These are phyloP conservation scores for Daldinia eschscholtzii DNA, from an alignment of 2,329 filamentous ascomycete genomes.

Conservation along the genomic window DNA sequence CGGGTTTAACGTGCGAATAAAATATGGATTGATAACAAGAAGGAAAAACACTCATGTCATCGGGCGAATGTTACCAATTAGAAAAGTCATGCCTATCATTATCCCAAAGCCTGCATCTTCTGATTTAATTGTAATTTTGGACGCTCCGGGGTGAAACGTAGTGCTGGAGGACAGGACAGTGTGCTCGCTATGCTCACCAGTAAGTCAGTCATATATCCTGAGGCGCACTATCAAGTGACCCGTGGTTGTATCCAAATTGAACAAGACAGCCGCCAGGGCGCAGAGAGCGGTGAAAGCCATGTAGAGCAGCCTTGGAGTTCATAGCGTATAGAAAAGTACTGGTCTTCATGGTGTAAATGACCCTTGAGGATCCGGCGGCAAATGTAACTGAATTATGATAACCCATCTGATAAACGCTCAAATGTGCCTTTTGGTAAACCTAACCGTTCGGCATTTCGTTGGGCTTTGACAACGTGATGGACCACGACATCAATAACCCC, in stretches of 20 bases:
- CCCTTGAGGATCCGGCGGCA: slow-evolving; percentile 57
- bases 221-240: slow-evolving; percentile 49
- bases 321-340: slow-evolving; percentile 64
- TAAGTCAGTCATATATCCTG: slow-evolving; percentile 43
- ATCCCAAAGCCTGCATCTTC: slow-evolving; percentile 57
- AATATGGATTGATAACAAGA: slow-evolving; percentile 61
- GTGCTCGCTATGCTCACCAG: slow-evolving; percentile 56
- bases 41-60: slow-evolving; percentile 63
- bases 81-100: slow-evolving; percentile 60
- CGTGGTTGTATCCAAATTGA: slow-evolving; percentile 63
- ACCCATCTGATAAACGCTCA: slow-evolving; percentile 58
- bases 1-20: slow-evolving; percentile 59
- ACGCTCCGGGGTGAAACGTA: slow-evolving; percentile 55
- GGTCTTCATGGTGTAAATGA: slow-evolving; percentile 66
- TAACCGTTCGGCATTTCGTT: slow-evolving; percentile 55
- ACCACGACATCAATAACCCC: slow-evolving; percentile 63
- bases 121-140: slow-evolving; percentile 43
- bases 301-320: slow-evolving; percentile 58
- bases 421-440: slow-evolving; percentile 54
- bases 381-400: slow-evolving; percentile 64
- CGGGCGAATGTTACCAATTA: slow-evolving; percentile 58
- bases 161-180: slow-evolving; percentile 62
- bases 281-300: slow-evolving; percentile 62
- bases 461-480: slow-evolving; percentile 61
- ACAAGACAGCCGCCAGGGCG: slow-evolving; percentile 61